Base-by-base conservation (phyloP, 1,139 yeast genomes). In the Entelexis sorbosivorans region DNA sequence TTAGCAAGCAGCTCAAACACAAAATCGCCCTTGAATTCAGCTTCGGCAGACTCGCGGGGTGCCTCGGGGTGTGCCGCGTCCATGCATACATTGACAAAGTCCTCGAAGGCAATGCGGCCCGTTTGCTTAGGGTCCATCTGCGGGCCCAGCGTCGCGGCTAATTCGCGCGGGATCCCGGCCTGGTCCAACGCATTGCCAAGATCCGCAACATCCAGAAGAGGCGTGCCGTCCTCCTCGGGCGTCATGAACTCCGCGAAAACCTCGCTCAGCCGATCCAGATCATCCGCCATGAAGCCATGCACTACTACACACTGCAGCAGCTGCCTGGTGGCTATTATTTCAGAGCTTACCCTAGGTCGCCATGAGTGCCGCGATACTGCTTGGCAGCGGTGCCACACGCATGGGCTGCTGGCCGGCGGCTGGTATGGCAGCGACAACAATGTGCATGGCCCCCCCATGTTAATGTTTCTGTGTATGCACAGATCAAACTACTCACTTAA, bases 201-300 rank as follows among this genome's bases (percentile, higher is more conserved):
- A 33, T 56, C 55, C 0, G 39, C 38, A 10, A 24, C 22, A 4
- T 52, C 49, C 1, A 58, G 52, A 40, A 64, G 52, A 1, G 61
- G 61, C 48, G 58, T 61, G 9, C 58, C 60, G 17, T 51, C 57
- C 22, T 58, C 63, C 8, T 55, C 61, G 9, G 58, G 58, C 8
- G 58, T 59, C 61, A 65, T 60, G 46, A 54, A 62, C 47, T 62
- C 62, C 2, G 64, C 62, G 47, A 65, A 65, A 16, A 63, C 65
- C 17, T 40, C 52, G 24, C 24, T 42, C 17, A 48, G 44, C 29
- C 22, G 47, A 16, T 53, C 53, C 17, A 53, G 31, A n/a, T 42
- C 45, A 32, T 42, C 45, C 6, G 38, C 45, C 44, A 40, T 40
- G 5, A 5, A 5, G 17, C 19, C 34, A 29, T 29, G 29, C 24